phyloP scores from a whole-genome alignment of 495 filamentous ascomycete species.

The Oleoguttula mirabilis region DNA sequence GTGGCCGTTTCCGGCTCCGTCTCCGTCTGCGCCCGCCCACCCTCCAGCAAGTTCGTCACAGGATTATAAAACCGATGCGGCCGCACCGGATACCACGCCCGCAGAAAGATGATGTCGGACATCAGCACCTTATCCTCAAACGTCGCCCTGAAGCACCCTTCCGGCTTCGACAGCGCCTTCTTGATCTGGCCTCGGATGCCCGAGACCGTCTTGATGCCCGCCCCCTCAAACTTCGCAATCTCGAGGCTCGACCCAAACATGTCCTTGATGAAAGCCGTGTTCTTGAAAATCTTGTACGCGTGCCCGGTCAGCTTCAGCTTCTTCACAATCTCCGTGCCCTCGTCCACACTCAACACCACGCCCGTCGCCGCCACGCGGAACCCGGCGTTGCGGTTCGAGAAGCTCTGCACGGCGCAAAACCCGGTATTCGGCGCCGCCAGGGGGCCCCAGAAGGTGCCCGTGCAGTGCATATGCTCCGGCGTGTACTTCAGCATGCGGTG shows the following conservation, averaged over 20 bases:
- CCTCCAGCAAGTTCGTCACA: constrained; percentile 73
- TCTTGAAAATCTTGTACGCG: constrained; percentile 97
- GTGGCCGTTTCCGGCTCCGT: too few species aligned
- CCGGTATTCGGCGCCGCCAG: constrained; percentile 90
- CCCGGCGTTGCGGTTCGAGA: constrained; percentile 75
- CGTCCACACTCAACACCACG: constrained; percentile 83
- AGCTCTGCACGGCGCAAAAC: constrained; percentile 85
- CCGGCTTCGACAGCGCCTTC: constrained; percentile 75
- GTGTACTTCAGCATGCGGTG: constrained; percentile 98
- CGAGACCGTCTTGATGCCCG: constrained; percentile 86
- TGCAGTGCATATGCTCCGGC: constrained; percentile 97
- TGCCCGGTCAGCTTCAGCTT: constrained; percentile 90
- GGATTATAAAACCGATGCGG: constrained; percentile 95
- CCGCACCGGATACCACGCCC: constrained; percentile 92
- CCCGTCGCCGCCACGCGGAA: constrained; percentile 93
- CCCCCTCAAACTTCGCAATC: constrained; percentile 96
- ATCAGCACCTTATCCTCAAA: constrained; percentile 98
- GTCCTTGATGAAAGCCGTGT: constrained; percentile 96
- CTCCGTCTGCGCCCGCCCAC: constrained; percentile 27
- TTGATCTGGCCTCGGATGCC: constrained; percentile 96
- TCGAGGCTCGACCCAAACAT: constrained; percentile 92
- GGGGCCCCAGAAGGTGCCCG: constrained; percentile 87
- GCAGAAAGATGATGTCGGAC: constrained; percentile 88
- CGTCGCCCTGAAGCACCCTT: constrained; percentile 87
- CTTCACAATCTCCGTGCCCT: constrained; percentile 92